Percentiles rank a stretch among this genome's conserved stretches.
phyloP scores from a whole-genome alignment of 2,329 filamentous ascomycete species.

The Penicillium aurantiogriseum region DNA sequence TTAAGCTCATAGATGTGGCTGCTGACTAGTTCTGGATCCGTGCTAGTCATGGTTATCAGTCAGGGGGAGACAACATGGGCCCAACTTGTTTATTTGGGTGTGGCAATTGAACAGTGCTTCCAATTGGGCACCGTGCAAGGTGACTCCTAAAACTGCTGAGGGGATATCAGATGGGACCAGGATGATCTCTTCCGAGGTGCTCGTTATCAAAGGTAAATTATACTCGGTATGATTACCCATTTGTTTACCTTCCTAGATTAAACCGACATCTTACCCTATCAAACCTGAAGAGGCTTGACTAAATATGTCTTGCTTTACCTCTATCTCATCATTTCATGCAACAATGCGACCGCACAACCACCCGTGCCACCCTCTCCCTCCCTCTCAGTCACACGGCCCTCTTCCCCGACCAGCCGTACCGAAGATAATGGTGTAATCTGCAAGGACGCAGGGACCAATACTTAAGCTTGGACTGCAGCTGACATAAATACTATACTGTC shows the following conservation, averaged over 20 bases:
- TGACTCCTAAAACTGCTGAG: not conserved
- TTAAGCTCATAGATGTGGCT: slow-evolving; percentile 8
- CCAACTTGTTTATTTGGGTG: not conserved
- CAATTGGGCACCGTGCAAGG: not conserved
- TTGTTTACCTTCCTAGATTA: not conserved
- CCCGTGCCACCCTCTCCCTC: slow-evolving; percentile 17
- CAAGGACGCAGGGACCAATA: slow-evolving; percentile 29
- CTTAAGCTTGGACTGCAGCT: slow-evolving; percentile 17
- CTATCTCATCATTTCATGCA: slow-evolving; percentile 8
- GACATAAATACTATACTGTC: not conserved
- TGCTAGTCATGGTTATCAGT: not conserved
- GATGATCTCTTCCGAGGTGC: not conserved
- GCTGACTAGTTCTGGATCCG: not conserved
- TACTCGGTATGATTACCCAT: not conserved
- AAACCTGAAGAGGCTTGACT: not conserved
- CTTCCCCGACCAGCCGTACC: slow-evolving; percentile 17
- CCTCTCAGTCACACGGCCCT: slow-evolving; percentile 18
- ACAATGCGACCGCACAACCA: slow-evolving; percentile 19
- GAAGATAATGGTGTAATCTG: slow-evolving; percentile 28
- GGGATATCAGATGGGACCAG: not conserved
- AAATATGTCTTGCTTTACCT: slow-evolving; percentile 1
- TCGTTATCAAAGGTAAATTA: not conserved
- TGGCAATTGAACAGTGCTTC: not conserved
- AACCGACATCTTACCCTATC: not conserved
- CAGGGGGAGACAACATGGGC: not conserved